Base-by-base conservation (phyloP, 768 basidiomycete species). In the Xerocomellus amylosporus region DNA sequence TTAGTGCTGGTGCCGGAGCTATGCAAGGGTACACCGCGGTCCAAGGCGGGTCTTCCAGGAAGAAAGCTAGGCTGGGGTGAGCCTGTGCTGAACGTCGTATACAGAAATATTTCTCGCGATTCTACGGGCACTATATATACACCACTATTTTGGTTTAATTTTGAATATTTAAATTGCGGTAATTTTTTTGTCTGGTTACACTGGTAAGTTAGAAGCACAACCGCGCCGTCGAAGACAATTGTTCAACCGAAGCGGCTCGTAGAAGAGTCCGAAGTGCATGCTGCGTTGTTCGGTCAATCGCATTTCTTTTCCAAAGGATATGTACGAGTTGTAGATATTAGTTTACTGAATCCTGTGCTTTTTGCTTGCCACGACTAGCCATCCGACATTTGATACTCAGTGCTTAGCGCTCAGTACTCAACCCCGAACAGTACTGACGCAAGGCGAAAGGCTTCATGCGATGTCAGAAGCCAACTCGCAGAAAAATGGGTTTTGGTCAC, bases 61-160 rank as follows among this genome's bases (percentile, higher is more conserved):
- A 87, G 74, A 87, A 86, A 65, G 73, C 81, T 26, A 76, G 85
- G 62, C 61, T 86, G 43, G 79, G 77, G 43, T 83, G 59, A 70
- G 24, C 31, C 2, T 44, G 7, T 31, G 46, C 24, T 40, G 8
- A 28, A 28, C 28, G 6, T 30, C 10, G 40, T 54, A 3, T 20
- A 17, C 28, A 22, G 42, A 31, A 19, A n/a, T n/a, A 14, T 17
- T n/a, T 12, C 13, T 15, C 17, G 14, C 33, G 5, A 15, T 34
- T 34, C 33, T 28, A 30, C 9, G 30, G 30, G 30, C 30, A 30
- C 30, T 5, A 6, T 12, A 33, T 5, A 6, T 12, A 33, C 8
- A 33, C 10, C 12, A 12, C 15, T 36, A 6, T 22, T 46, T 26
- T 30, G 28, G 24, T 33, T 44, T 45, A 28, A 7, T 30, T 30